Evolutionary conservation across 169 alveolate species (phyloP).

Genomic region (Toxoplasma gondii): DNA sequence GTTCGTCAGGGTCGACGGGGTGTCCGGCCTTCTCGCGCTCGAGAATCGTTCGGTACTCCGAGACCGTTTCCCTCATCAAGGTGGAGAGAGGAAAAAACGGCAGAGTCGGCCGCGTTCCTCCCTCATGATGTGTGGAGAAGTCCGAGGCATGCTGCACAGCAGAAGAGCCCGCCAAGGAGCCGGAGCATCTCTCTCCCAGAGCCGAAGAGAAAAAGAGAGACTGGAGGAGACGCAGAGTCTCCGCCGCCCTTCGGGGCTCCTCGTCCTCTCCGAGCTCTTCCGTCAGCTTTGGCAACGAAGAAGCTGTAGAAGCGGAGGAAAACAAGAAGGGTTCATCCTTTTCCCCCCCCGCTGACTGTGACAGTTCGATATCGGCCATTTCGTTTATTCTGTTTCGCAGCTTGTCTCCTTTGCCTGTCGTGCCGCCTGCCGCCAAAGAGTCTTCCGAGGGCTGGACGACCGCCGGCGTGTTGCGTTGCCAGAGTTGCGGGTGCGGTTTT

Average conservation of each 20-base stretch:
- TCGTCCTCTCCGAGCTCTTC: neutral
- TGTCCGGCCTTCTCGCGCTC: neutral
- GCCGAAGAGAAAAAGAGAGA: neutral
- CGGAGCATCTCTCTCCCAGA: neutral
- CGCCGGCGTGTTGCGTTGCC: too few species aligned
- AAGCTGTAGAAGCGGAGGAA: neutral
- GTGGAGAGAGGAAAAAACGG: neutral
- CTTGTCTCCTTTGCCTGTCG: too few species aligned
- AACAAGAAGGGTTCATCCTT: neutral
- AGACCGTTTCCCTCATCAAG: neutral
- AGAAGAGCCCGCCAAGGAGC: neutral
- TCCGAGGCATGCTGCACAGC: neutral
- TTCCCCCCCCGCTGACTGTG: too few species aligned
- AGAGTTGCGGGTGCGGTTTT: too few species aligned
- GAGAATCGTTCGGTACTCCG: neutral
- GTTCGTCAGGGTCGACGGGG: slow-evolving; percentile 35
- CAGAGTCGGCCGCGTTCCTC: neutral
- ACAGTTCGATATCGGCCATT: too few species aligned
- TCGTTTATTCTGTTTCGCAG: too few species aligned
- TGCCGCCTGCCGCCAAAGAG: too few species aligned
- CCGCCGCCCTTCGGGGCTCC: neutral
- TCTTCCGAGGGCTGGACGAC: too few species aligned
- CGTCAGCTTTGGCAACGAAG: neutral
- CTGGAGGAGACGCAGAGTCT: neutral
- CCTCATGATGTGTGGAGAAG: neutral